Evolutionary conservation across 2,329 filamentous ascomycete species (phyloP).

Genomic region (Grosmannia clavigera): DNA sequence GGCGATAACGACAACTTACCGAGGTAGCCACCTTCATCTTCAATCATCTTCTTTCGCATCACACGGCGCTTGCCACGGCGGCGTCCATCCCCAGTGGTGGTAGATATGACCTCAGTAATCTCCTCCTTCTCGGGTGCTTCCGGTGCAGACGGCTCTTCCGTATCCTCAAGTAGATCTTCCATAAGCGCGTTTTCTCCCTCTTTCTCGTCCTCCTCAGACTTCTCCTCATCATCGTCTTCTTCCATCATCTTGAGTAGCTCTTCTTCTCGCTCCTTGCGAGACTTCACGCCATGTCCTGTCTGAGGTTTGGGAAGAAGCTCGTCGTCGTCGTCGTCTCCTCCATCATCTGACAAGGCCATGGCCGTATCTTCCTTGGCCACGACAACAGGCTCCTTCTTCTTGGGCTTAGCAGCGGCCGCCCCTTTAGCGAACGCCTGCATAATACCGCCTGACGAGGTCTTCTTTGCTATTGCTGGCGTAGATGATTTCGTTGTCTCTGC

Average conservation of each 20-base stretch:
- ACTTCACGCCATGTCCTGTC: conserved; percentile 19
- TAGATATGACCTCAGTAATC: conserved; percentile 34
- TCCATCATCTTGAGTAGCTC: conserved; percentile 67
- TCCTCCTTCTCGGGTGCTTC: conserved; percentile 25
- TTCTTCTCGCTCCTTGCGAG: conserved; percentile 51
- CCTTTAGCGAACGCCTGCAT: conserved; percentile 70
- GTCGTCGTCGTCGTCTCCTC: conserved; percentile 33
- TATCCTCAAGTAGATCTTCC: conserved; percentile 11
- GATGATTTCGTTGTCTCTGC: conserved; percentile 28
- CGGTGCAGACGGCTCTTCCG: conserved; percentile 23
- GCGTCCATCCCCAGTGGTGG: conserved; percentile 42
- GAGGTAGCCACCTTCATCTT: conserved; percentile 83
- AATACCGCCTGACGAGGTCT: conserved; percentile 41
- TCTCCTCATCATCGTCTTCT: conserved; percentile 35
- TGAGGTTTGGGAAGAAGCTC: conserved; percentile 33
- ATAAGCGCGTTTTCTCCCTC: conserved; percentile 25
- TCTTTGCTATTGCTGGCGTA: conserved; percentile 33
- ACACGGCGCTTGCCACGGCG: conserved; percentile 66
- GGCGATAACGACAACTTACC: conserved; percentile 37
- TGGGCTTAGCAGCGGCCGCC: conserved; percentile 37
- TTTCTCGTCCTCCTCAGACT: conserved; percentile 30
- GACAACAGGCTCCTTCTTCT: conserved; percentile 23
- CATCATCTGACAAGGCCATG: conserved; percentile 38
- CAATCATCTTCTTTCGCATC: conserved; percentile 75
- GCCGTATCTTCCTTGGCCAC: conserved; percentile 34